Evolutionary conservation across 345 rosid genomes (phyloP).

Genomic region (Iberis pinnata): DNA sequence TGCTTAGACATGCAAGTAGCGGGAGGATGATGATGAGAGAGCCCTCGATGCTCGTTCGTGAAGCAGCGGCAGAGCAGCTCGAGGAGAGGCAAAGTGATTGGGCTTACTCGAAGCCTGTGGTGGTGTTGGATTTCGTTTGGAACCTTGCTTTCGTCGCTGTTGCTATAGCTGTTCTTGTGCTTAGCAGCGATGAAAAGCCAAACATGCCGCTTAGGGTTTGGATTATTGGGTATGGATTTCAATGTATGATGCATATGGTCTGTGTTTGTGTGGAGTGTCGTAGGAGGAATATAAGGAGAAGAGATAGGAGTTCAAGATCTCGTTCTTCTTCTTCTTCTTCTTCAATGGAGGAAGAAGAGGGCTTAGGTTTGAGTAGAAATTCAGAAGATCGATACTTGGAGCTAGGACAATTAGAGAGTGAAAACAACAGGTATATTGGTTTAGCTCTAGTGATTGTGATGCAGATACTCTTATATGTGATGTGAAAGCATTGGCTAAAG

Average conservation of each 20-base stretch:
- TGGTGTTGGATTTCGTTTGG: slow-evolving; percentile 75
- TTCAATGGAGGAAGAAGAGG: slow-evolving; percentile 32
- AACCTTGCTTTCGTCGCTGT: slow-evolving; percentile 78
- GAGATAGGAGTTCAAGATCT: slow-evolving; percentile 25
- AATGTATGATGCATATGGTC: slow-evolving; percentile 75
- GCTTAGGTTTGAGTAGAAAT: no score
- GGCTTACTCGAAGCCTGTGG: slow-evolving; percentile 95
- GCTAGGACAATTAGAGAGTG: slow-evolving; percentile 47
- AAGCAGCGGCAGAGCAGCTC: slow-evolving; percentile 91
- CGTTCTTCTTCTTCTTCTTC: slow-evolving; percentile 24
- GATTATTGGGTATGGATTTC: slow-evolving; percentile 73
- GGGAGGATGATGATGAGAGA: slow-evolving; percentile 84
- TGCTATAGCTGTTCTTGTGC: slow-evolving; percentile 47
- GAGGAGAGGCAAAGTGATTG: slow-evolving; percentile 98
- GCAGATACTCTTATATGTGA: background rate
- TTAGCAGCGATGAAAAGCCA: slow-evolving; percentile 56
- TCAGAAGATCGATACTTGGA: slow-evolving; percentile 52
- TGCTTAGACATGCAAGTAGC: slow-evolving; percentile 89
- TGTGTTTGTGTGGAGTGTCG: slow-evolving; percentile 75
- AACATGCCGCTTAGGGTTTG: slow-evolving; percentile 72
- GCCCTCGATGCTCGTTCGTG: slow-evolving; percentile 89
- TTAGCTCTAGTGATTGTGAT: slow-evolving; percentile 1
- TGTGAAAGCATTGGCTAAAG: slow-evolving; percentile 15
- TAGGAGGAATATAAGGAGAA: slow-evolving; percentile 46
- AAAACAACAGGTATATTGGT: slow-evolving; percentile 44